A percentile compares a stretch with the other conserved stretches of the same genome.
Evolutionary conservation across 148 eudicot species (phyloP).

Genomic region (Vaccinium macrocarpon): DNA sequence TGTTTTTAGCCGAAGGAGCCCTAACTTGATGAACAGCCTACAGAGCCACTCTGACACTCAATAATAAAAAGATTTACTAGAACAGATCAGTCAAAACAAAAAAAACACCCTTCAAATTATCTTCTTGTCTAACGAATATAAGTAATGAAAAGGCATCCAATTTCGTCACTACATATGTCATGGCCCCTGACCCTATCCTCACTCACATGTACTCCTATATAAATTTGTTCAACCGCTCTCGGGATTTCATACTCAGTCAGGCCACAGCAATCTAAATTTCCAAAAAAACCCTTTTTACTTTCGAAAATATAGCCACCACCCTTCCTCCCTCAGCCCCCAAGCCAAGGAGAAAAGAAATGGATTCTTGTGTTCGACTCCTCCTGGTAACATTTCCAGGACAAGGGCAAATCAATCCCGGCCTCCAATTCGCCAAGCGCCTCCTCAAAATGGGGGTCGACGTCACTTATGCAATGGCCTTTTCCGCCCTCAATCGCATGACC

Average conservation of each 20-base stretch:
- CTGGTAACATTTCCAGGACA: constrained; percentile 33
- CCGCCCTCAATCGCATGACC: constrained; percentile 16
- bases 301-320: background rate
- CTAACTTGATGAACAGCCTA: no score
- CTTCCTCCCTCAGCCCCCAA: background rate
- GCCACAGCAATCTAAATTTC: background rate
- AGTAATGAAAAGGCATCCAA: background rate
- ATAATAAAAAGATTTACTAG: no score
- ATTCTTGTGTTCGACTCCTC: constrained; percentile 26
- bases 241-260: background rate
- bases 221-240: background rate
- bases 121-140: no score
- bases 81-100: no score
- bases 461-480: constrained; percentile 39
- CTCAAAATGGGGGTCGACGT: constrained; percentile 27
- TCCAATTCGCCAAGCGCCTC: constrained; percentile 52
- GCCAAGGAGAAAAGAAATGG: constrained; percentile 8
- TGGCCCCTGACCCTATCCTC: background rate
- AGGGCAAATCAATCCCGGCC: constrained; percentile 57
- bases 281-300: background rate
- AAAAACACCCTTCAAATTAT: no score
- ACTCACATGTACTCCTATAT: background rate
- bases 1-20: no score
- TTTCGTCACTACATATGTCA: background rate
- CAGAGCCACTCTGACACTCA: no score